Percentiles rank a stretch among this genome's conserved stretches.
Conservation (phyloP, 768 basidiomycete genomes). For the Boletus eberwhitei region DNA sequence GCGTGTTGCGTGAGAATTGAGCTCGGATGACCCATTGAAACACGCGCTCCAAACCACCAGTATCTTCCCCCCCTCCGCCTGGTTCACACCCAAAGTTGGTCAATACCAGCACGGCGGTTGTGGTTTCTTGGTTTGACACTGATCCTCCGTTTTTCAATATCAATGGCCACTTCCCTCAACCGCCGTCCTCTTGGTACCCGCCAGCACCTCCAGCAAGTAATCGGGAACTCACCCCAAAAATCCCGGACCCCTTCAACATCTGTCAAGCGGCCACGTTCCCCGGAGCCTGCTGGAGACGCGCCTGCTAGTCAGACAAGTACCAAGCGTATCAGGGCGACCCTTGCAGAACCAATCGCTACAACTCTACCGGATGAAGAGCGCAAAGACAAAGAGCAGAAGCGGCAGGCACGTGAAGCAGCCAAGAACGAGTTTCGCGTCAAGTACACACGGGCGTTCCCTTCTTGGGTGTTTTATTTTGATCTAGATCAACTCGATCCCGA, state of each 20-base stretch:
- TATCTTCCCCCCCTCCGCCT: slow-evolving; percentile 2
- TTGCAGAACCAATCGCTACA: slow-evolving; percentile 19
- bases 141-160: not conserved
- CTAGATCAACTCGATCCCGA: slow-evolving; percentile 44
- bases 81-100: not conserved
- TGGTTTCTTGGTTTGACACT: slow-evolving; percentile 4
- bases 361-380: slow-evolving; percentile 35
- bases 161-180: slow-evolving; percentile 43
- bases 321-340: slow-evolving; percentile 46
- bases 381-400: slow-evolving; percentile 46
- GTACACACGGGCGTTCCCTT: slow-evolving; percentile 82
- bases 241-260: slow-evolving; percentile 33
- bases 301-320: slow-evolving; percentile 20
- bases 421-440: slow-evolving; percentile 77
- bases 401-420: slow-evolving; percentile 50
- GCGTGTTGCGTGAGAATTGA: slow-evolving; percentile 26
- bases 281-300: slow-evolving; percentile 40
- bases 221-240: slow-evolving; percentile 35
- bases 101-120: not conserved
- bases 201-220: slow-evolving; percentile 35
- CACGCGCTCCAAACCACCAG: slow-evolving; percentile 4
- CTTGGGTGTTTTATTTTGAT: slow-evolving; percentile 85
- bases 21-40: not conserved
- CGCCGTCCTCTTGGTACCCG: slow-evolving; percentile 50
- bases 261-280: slow-evolving; percentile 49